Evolutionary conservation across 352 stramenopile genomes (phyloP).

Genomic region (Pythium utonaiense): DNA sequence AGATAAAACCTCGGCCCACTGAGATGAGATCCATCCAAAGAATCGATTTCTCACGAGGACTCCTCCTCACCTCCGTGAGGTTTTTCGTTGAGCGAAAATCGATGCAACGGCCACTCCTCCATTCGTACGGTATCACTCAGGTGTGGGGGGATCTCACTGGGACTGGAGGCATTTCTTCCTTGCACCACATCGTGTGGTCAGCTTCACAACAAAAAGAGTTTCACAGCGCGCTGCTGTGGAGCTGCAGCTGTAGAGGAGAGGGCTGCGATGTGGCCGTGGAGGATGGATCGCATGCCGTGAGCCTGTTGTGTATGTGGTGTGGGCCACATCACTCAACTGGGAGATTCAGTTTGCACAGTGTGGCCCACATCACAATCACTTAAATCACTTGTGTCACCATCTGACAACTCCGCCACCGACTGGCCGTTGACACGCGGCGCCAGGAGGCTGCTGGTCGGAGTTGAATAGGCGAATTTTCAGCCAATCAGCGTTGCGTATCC

Average conservation of each 20-base stretch:
- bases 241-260: too few species aligned
- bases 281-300: too few species aligned
- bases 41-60: too few species aligned
- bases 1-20: neutral
- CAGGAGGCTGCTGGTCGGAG: slow-evolving; percentile 10
- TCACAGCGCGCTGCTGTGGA: too few species aligned
- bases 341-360: neutral
- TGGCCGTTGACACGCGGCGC: slow-evolving; percentile 21
- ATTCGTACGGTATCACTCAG: too few species aligned
- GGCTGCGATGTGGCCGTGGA: too few species aligned
- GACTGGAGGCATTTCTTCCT: neutral
- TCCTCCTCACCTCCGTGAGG: too few species aligned
- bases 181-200: neutral
- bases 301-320: neutral
- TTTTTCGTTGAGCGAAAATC: neutral
- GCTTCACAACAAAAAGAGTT: neutral
- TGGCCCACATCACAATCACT: neutral
- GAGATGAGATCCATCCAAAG: neutral
- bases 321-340: neutral
- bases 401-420: slow-evolving; percentile 1
- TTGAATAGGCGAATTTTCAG: slow-evolving; percentile 9
- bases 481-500: slow-evolving; percentile 21
- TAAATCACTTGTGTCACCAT: slow-evolving; percentile 6
- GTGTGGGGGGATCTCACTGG: too few species aligned
- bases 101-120: too few species aligned